phyloP scores from a whole-genome alignment of 805 yeast genomes.

The Middelhovenomyces tepae region DNA sequence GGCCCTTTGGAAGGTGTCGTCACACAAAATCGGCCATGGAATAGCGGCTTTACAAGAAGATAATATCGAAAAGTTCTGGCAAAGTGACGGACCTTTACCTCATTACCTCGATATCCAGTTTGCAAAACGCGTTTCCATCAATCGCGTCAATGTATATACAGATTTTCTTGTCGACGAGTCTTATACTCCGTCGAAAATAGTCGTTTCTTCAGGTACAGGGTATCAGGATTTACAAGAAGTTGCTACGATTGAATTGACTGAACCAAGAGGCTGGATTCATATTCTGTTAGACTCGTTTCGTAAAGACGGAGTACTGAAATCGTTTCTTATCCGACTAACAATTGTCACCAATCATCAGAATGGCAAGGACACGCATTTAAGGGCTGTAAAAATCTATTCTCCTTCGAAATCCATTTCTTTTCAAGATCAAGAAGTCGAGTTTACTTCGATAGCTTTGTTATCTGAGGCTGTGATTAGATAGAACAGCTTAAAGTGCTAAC shows the following conservation, averaged over 20 bases:
- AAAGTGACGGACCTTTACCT: conserved; percentile 87
- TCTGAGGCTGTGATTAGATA: conserved; percentile 17
- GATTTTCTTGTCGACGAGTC: conserved; percentile 75
- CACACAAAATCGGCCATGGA: conserved; percentile 65
- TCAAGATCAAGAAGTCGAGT: conserved; percentile 20
- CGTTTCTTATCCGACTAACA: conserved; percentile 55
- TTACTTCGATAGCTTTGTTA: conserved; percentile 22
- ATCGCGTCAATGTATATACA: conserved; percentile 60
- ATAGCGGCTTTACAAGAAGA: conserved; percentile 57
- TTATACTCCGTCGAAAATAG: conserved; percentile 73
- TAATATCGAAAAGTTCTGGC: conserved; percentile 79
- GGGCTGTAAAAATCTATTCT: conserved; percentile 60
- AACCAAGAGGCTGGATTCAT: conserved; percentile 75
- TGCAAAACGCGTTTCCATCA: conserved; percentile 62
- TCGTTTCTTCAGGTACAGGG: conserved; percentile 66
- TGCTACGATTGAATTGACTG: conserved; percentile 44
- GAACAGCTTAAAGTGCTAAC: neutral
- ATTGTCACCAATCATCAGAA: conserved; percentile 78
- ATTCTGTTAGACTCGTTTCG: conserved; percentile 49
- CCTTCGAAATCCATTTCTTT: conserved; percentile 23
- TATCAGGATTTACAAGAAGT: conserved; percentile 70
- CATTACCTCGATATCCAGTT: conserved; percentile 75
- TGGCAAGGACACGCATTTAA: conserved; percentile 89
- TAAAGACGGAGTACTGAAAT: conserved; percentile 49
- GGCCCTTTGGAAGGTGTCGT: conserved; percentile 80